A percentile compares a stretch with the other conserved stretches of the same genome.
Evolutionary conservation across 2,329 filamentous ascomycete genomes (phyloP).

Genomic region (Cryoendolithus antarcticus): DNA sequence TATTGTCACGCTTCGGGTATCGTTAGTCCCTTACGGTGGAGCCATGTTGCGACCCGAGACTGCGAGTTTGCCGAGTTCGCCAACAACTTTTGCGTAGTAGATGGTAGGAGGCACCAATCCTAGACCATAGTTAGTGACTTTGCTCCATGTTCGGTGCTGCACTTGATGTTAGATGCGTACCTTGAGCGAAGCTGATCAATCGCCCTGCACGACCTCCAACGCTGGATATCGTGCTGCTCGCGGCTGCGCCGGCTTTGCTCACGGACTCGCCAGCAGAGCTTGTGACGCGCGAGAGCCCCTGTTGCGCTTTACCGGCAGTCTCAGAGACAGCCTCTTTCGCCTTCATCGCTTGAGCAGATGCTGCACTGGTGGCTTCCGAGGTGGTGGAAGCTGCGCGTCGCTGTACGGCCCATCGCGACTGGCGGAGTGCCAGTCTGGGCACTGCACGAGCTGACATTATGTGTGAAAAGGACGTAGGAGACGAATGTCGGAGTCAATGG

Average conservation of each 20-base stretch:
- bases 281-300: conserved; percentile 72
- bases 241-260: conserved; percentile 56
- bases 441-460: conserved; percentile 37
- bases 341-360: conserved; percentile 21
- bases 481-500: conserved; percentile 10
- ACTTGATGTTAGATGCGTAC: conserved; percentile 45
- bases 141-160: background rate
- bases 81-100: conserved; percentile 83
- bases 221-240: conserved; percentile 55
- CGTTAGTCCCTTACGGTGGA: conserved; percentile 66
- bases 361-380: conserved; percentile 30
- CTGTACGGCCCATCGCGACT: conserved; percentile 30
- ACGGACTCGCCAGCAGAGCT: conserved; percentile 70
- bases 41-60: conserved; percentile 82
- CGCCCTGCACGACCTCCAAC: conserved; percentile 74
- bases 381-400: conserved; percentile 38
- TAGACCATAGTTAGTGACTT: conserved; percentile 26
- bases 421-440: conserved; percentile 33
- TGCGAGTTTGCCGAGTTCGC: conserved; percentile 80
- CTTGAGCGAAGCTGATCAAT: conserved; percentile 68
- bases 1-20: background rate
- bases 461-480: conserved; percentile 6
- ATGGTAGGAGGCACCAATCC: conserved; percentile 73
- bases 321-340: conserved; percentile 33
- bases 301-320: conserved; percentile 51